Evolutionary conservation across 148 eudicot species (phyloP).

Genomic region (Agrostemma githago): DNA sequence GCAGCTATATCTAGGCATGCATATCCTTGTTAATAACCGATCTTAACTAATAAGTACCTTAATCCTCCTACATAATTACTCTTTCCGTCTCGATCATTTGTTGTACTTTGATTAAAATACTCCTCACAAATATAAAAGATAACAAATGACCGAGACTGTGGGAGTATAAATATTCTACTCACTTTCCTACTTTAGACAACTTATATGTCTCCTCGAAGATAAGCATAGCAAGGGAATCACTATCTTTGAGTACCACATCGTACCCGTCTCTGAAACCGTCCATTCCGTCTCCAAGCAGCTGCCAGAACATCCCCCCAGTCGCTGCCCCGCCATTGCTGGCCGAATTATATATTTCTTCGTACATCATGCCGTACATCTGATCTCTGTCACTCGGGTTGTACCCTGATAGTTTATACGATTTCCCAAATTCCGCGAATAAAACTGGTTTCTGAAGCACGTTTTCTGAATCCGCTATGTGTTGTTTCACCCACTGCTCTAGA

Average conservation of each 20-base stretch:
- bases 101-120: too few species aligned
- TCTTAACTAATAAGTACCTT: too few species aligned
- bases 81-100: too few species aligned
- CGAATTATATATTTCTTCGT: constrained; percentile 37
- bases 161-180: not conserved
- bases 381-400: constrained; percentile 35
- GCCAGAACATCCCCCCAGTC: constrained; percentile 72
- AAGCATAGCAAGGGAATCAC: constrained; percentile 31
- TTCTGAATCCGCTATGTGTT: constrained; percentile 52
- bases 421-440: constrained; percentile 60
- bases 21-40: not conserved
- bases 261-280: constrained; percentile 53
- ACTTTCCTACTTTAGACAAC: constrained; percentile 18
- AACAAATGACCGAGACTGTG: too few species aligned
- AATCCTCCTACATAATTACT: too few species aligned
- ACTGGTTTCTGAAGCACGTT: constrained; percentile 49
- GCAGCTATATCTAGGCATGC: not conserved
- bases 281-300: constrained; percentile 44
- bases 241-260: constrained; percentile 38
- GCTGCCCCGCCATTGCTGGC: constrained; percentile 52
- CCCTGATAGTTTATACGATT: constrained; percentile 39
- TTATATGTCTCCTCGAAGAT: constrained; percentile 38
- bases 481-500: constrained; percentile 36
- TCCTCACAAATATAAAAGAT: too few species aligned
- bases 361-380: constrained; percentile 27